Conservation (phyloP, 2,329 filamentous ascomycete genomes). For the Colletotrichum filicis region DNA sequence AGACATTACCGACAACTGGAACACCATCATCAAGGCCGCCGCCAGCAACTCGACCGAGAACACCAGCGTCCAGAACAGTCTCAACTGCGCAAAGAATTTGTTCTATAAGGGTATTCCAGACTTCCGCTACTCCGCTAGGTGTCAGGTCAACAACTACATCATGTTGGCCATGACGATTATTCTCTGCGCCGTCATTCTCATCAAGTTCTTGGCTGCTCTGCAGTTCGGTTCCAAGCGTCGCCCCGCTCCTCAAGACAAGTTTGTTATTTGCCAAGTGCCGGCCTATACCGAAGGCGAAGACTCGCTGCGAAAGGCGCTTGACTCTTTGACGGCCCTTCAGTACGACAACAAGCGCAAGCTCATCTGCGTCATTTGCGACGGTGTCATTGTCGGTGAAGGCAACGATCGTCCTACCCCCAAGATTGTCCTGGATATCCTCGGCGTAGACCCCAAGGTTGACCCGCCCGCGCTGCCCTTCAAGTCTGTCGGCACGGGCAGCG, state of each 20-base stretch:
- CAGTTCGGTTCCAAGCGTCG: constrained; percentile 93
- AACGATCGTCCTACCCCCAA: constrained; percentile 98
- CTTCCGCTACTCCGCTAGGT: constrained; percentile 81
- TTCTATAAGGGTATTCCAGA: constrained; percentile 88
- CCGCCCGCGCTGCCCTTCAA: constrained; percentile 95
- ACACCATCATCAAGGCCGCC: constrained; percentile 60
- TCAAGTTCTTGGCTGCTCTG: constrained; percentile 95
- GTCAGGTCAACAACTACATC: constrained; percentile 91
- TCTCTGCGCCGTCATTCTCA: constrained; percentile 79
- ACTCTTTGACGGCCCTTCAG: constrained; percentile 92
- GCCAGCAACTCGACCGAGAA: constrained; percentile 62
- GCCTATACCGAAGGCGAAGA: constrained; percentile 99
- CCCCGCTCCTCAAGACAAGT: constrained; percentile 94
- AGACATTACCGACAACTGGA: constrained; percentile 78
- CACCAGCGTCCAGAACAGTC: constrained; percentile 68
- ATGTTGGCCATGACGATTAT: constrained; percentile 88
- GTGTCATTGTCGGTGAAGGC: constrained; percentile 94
- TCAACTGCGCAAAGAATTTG: constrained; percentile 83
- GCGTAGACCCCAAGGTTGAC: constrained; percentile 96
- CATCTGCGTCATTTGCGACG: constrained; percentile 95
- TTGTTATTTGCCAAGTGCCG: constrained; percentile 97
- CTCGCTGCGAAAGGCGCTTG: constrained; percentile 89
- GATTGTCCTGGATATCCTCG: constrained; percentile 96
- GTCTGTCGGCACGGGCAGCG: constrained; percentile 86
- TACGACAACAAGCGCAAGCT: constrained; percentile 99